Conservation (phyloP, 257 asterid species). For the Hygrophila difformis region DNA sequence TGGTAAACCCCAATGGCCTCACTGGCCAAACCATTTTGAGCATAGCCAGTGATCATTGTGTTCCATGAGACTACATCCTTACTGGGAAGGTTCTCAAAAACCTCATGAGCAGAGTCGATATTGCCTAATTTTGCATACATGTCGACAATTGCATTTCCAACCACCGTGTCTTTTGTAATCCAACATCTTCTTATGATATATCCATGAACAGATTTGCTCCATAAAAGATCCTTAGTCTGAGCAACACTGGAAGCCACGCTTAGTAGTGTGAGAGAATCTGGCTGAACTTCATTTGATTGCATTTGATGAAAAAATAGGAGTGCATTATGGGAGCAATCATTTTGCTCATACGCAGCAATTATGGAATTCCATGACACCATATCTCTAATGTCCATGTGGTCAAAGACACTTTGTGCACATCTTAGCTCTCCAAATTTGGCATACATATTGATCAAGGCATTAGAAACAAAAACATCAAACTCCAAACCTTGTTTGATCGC, state of each 20-base stretch:
- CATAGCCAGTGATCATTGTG: constrained; percentile 67
- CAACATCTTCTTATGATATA: constrained; percentile 47
- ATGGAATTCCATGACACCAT: constrained; percentile 75
- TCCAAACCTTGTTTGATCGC: constrained; percentile 63
- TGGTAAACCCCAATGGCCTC: constrained; percentile 46
- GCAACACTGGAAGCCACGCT: constrained; percentile 68
- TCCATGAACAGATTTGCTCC: constrained; percentile 59
- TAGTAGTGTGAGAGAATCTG: constrained; percentile 63
- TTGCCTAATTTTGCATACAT: constrained; percentile 83
- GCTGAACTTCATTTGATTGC: constrained; percentile 34
- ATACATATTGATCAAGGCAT: constrained; percentile 81
- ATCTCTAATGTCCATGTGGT: constrained; percentile 46
- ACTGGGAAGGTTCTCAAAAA: constrained; percentile 40
- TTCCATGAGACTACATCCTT: constrained; percentile 80
- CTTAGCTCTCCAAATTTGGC: constrained; percentile 56
- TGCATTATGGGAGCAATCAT: constrained; percentile 40
- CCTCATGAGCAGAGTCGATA: constrained; percentile 41
- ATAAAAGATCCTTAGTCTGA: constrained; percentile 36
- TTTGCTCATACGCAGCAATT: constrained; percentile 77
- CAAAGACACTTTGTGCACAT: constrained; percentile 43
- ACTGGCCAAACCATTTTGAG: constrained; percentile 77
- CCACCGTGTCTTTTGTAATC: constrained; percentile 34
- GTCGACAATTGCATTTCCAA: constrained; percentile 72
- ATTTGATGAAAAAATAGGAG: constrained; percentile 38
- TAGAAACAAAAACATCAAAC: constrained; percentile 50